These are phyloP conservation scores for Mortierella sp. DNA, from an alignment of 371 early-diverging fungal species.

Conservation along the genomic window DNA sequence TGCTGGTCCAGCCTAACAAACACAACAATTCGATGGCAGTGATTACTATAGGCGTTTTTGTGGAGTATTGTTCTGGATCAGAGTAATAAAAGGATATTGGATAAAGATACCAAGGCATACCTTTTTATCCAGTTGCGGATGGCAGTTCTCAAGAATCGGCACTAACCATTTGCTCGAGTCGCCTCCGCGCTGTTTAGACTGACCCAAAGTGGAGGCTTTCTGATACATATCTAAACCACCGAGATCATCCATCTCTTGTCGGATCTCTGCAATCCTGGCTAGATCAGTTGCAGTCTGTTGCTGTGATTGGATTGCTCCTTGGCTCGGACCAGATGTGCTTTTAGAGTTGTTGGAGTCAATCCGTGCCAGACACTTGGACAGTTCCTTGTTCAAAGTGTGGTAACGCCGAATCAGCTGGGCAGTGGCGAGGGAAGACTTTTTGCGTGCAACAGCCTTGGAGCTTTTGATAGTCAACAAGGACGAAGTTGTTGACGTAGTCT, in stretches of 20 bases:
- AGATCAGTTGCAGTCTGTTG: slow-evolving; percentile 22
- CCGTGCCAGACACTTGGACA: slow-evolving; percentile 61
- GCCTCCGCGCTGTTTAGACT: slow-evolving; percentile 84
- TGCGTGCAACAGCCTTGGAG: slow-evolving; percentile 26
- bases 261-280: slow-evolving; percentile 58
- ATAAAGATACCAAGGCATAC: slow-evolving; percentile 1
- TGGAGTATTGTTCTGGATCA: not conserved
- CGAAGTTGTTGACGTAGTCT: slow-evolving; percentile 46
- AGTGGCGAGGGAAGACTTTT: slow-evolving; percentile 60
- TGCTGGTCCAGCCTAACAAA: slow-evolving; percentile 26
- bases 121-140: slow-evolving; percentile 39
- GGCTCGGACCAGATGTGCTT: not conserved
- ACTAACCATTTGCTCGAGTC: slow-evolving; percentile 90
- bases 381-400: slow-evolving; percentile 82
- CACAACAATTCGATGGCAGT: not conserved
- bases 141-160: slow-evolving; percentile 58
- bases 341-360: slow-evolving; percentile 19
- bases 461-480: slow-evolving; percentile 42
- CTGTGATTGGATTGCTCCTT: not conserved
- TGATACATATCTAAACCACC: slow-evolving; percentile 94
- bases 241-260: slow-evolving; percentile 79
- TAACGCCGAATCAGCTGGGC: slow-evolving; percentile 78
- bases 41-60: not conserved
- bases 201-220: slow-evolving; percentile 84
- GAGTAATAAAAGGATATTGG: not conserved